Evolutionary conservation across 2,329 filamentous ascomycete genomes (phyloP).

Genomic region (Pseudovirgaria hyperparasitica): DNA sequence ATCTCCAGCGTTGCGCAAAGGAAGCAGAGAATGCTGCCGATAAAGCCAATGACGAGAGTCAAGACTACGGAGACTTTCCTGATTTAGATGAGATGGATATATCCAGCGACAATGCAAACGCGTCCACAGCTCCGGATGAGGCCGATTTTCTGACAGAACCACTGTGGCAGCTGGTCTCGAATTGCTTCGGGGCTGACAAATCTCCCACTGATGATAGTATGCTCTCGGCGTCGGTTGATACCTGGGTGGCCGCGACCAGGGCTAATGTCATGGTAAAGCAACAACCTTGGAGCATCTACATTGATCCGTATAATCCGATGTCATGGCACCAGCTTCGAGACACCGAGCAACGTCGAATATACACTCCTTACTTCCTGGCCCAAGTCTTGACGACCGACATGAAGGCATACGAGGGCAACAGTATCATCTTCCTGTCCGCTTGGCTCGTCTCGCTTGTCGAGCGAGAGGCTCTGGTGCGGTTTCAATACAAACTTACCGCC

Average conservation of each 20-base stretch:
- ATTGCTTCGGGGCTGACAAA: conserved; percentile 47
- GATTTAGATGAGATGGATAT: conserved; percentile 37
- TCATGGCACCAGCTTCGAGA: conserved; percentile 36
- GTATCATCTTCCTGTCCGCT: conserved; percentile 34
- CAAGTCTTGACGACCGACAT: conserved; percentile 25
- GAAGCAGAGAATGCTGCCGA: conserved; percentile 16
- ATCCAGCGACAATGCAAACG: conserved; percentile 12
- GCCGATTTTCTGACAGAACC: conserved; percentile 34
- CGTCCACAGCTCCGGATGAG: too few species aligned
- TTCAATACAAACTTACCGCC: conserved; percentile 45
- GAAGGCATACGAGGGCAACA: conserved; percentile 31
- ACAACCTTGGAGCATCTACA: conserved; percentile 42
- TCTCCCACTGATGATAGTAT: conserved; percentile 39
- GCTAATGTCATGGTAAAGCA: conserved; percentile 30
- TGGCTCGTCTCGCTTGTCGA: conserved; percentile 46
- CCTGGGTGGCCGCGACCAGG: conserved; percentile 40
- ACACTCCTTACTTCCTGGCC: conserved; percentile 31
- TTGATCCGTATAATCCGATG: conserved; percentile 39
- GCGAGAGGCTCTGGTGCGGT: conserved; percentile 47
- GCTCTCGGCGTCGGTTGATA: conserved; percentile 38
- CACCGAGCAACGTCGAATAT: conserved; percentile 33
- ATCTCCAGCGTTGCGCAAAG: conserved; percentile 14
- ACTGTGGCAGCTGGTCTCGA: conserved; percentile 44
- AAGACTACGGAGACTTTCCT: conserved; percentile 49
- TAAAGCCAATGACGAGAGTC: conserved; percentile 43